Conservation (phyloP, 129 eudicot species). For the Helichrysum umbraculigerum region DNA sequence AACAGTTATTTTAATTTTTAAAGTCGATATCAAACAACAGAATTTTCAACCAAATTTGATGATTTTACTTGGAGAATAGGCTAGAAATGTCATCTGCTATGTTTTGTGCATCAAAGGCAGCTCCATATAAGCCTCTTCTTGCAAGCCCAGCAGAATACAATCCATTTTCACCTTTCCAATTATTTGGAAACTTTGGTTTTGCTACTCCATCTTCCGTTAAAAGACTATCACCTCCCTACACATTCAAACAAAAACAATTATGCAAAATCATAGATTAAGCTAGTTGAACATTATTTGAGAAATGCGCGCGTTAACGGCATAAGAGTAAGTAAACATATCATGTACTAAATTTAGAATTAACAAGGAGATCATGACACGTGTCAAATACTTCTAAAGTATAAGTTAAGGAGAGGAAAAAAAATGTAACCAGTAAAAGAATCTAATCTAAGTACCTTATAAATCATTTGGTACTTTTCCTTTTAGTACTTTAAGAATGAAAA, state of each 20-base stretch:
- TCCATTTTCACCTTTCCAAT: conserved; percentile 87
- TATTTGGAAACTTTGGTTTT: conserved; percentile 55
- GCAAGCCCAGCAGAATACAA: conserved; percentile 76
- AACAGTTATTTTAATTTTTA: neutral
- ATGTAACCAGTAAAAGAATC: too few relatives aligned
- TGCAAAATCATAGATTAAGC: too few relatives aligned
- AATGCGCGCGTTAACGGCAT: too few relatives aligned
- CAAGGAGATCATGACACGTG: too few relatives aligned
- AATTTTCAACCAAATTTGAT: neutral
- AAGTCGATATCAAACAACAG: neutral
- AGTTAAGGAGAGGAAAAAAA: too few relatives aligned
- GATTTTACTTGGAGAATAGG: conserved; percentile 16
- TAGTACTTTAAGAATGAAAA: too few relatives aligned
- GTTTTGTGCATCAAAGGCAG: conserved; percentile 61
- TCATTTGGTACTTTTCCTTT: too few relatives aligned
- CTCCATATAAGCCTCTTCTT: conserved; percentile 62
- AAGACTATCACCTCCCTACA: conserved; percentile 61
- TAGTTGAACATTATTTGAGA: too few relatives aligned
- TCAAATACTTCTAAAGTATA: too few relatives aligned
- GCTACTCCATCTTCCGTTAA: conserved; percentile 71
- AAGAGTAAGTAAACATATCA: too few relatives aligned
- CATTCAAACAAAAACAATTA: neutral
- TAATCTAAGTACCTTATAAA: too few relatives aligned
- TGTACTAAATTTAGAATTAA: too few relatives aligned
- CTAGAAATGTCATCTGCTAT: conserved; percentile 39